Percentiles rank a stretch among this genome's conserved stretches.
phyloP scores from a whole-genome alignment of 2,329 filamentous ascomycete genomes.

The Ceratocystis cubensis region DNA sequence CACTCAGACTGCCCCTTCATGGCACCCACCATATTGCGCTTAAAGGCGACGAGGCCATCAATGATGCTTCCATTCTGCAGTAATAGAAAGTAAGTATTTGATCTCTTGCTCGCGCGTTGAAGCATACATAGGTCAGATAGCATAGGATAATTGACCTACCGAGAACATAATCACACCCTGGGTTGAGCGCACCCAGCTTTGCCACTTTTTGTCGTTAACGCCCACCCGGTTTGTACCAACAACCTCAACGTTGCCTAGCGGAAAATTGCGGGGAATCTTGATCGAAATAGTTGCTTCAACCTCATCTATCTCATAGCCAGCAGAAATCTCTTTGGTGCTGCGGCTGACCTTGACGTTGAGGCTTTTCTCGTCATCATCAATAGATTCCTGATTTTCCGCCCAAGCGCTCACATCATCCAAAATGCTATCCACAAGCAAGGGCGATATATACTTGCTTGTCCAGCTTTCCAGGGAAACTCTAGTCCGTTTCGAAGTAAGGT shows the following conservation, averaged over 20 bases:
- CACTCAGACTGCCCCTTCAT: slow-evolving; percentile 91
- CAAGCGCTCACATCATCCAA: slow-evolving; percentile 57
- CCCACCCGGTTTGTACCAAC: slow-evolving; percentile 69
- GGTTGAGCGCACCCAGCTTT: slow-evolving; percentile 74
- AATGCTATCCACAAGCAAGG: slow-evolving; percentile 51
- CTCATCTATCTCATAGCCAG: slow-evolving; percentile 80
- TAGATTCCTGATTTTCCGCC: slow-evolving; percentile 42
- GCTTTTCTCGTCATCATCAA: slow-evolving; percentile 38
- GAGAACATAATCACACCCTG: slow-evolving; percentile 90
- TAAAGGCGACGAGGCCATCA: slow-evolving; percentile 75
- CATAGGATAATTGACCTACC: slow-evolving; percentile 30
- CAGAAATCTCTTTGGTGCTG: slow-evolving; percentile 62
- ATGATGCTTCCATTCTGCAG: slow-evolving; percentile 65
- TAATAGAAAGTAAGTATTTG: slow-evolving; percentile 9
- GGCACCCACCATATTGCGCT: slow-evolving; percentile 72
- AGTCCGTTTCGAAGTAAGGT: slow-evolving; percentile 68
- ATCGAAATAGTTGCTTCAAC: slow-evolving; percentile 73
- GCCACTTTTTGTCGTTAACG: slow-evolving; percentile 84
- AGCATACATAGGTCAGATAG: background rate
- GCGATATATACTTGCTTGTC: slow-evolving; percentile 75
- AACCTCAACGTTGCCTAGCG: slow-evolving; percentile 66
- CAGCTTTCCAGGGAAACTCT: slow-evolving; percentile 67
- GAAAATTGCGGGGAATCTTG: slow-evolving; percentile 66
- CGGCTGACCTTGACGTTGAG: slow-evolving; percentile 58
- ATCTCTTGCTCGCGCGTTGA: background rate